Base-by-base conservation (phyloP, 169 alveolate genomes). In the Plasmodium inui region DNA sequence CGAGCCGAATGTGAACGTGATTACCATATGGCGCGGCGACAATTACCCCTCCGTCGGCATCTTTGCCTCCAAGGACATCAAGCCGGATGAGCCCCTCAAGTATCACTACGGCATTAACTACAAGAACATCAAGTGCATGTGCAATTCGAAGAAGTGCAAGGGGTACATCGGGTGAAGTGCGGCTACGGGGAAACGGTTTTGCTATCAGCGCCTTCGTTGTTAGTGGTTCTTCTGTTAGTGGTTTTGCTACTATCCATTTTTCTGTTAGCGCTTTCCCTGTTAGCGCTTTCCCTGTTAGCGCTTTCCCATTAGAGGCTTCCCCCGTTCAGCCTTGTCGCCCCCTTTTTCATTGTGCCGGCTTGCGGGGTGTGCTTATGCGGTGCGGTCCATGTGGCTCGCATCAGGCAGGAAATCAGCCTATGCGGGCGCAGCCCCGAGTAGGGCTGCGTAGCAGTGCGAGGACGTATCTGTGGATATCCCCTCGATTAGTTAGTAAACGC, bases 1-100 rank as follows among this genome's bases (percentile, higher is more conserved):
- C 82, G 97, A 95, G 32, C 98, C 98, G 6, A 97, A 97, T 85
- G 98, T 96, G 19, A 95, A 94, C 82, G 98, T 96, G 19, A 92
- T 92, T 9, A 96, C 97, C 12, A 96, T 96, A 22, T 96, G 98
- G 98, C 72, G 97, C 17, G 97, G 97, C n/a, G 96, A 96, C 46
- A 94, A 79, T 41, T 91, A 96, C 86, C 98, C 98, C 7, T 92
- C 96, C 12, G 94, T 96, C 30, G 96, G 97, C 3, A 96, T 96
- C 26, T 96, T 94, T 55, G 95, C 98, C 70, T 73, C 93, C 61
- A 84, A 97, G 46, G 97, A 95, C 71, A 96, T 96, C 30, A 74
- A 81, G 5, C 97, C 97, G 17, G 95, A 96, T 28, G 98, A 96
- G 93, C 96, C 98, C 19, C 94, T 96, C 34, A 96, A 97, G 70